Base-by-base conservation (phyloP, 495 filamentous ascomycete species). In the Stereocaulon alpinum region DNA sequence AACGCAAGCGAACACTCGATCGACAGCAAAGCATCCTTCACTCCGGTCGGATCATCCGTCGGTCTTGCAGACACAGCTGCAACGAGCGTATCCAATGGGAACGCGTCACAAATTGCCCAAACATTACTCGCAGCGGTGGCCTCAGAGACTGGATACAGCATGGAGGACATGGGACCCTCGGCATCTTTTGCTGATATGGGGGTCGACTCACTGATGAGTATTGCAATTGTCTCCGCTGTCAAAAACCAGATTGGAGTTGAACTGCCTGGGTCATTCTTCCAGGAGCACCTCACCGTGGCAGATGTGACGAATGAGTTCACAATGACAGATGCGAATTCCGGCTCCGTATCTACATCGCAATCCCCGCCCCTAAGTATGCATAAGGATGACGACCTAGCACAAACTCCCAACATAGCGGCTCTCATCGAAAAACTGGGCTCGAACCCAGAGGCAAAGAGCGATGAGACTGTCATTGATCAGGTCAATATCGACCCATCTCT, bases 201-300 rank as follows among this genome's bases (percentile, higher is more conserved):
- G 7, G 69, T 81, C 60, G 78, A 81, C 60, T 80, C 78, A n/a
- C 67, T 79, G n/a, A 74, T 80, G 67, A 74, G 74, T 2, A 65
- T 79, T 11, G 73, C 73, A 0, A 73, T 78, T 18, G 65, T 79
- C 14, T 72, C 76, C 6, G 30, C 30, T 50, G 22, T 22, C 27
- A 5, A 50, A 27, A 50, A 22, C 47, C 29, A 6, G 6, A 17
- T 58, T 24, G 45, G 40, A 34, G 53, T 56, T 17, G 60, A 62
- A n/a, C 40, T 64, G 22, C 53, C 64, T 11, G 40, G 55, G 1
- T 27, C 37, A 5, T 64, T 64, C 59, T 57, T 64, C 27, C 43
- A 32, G 11, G 55, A 66, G 12, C 58, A 62, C 54, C 66, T 63
- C n/a, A 63, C 66, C 34, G 62, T 68, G 37, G 67, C 18, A 20